Evolutionary conservation across 257 asterid species (phyloP).

Genomic region (Solanum bulbocastanum): DNA sequence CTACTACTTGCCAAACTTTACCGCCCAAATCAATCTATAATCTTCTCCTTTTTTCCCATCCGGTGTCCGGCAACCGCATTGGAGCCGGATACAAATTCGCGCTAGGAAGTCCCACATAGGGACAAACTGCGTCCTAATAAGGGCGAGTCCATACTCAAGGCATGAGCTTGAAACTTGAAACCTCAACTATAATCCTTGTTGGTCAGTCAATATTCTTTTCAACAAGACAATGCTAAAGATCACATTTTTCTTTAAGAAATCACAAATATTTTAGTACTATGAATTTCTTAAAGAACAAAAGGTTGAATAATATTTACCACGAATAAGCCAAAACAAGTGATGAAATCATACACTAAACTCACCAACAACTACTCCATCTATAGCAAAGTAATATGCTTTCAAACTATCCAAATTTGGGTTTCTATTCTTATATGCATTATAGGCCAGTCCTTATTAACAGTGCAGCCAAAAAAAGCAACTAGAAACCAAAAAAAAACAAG

Average conservation of each 20-base stretch:
- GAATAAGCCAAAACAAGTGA: conserved; percentile 88
- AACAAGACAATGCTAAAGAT: not conserved
- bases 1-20: not conserved
- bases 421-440: not conserved
- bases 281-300: not conserved
- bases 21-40: not conserved
- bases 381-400: conserved; percentile 35
- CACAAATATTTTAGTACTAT: not conserved
- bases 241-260: not conserved
- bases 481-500: not conserved
- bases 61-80: not conserved
- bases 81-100: not conserved
- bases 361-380: conserved; percentile 44
- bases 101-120: not conserved
- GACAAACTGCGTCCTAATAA: not conserved
- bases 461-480: not conserved
- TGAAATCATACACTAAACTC: conserved; percentile 32
- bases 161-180: not conserved
- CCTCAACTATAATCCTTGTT: not conserved
- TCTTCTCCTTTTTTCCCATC: not conserved
- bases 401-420: conserved; percentile 63
- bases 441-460: not conserved
- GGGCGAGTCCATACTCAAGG: not conserved
- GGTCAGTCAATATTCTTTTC: not conserved
- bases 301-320: conserved; percentile 34